Evolutionary conservation across 1,284 basidiomycete species (phyloP), one percentile per base, ranked within the genome.

Genomic region (Austropuccinia psidii): DNA sequence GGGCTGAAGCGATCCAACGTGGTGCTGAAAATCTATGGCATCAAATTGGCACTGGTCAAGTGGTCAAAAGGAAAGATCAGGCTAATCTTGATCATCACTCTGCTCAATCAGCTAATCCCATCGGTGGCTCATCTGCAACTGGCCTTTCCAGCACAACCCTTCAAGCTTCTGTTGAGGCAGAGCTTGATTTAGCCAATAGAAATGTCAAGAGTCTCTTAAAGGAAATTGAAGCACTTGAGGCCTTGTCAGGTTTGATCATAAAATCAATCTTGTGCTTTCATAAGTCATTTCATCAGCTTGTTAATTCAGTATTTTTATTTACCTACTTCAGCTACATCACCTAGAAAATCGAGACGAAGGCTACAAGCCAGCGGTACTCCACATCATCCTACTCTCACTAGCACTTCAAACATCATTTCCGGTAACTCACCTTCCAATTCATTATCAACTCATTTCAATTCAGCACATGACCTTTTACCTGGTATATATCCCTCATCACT

Each of bases 21-120:
- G 69, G 69, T 15, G 69, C 69, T 7, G 69, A 72, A 21, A 72
- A 72, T 58, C 41, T 72, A 9, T 27, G 61, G 13, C 58, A 62
- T 60, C 69, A 72, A 61, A 58, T 72, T 15, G 69, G 69, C 7
- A 58, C 69, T 9, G 69, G 69, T 15, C 69, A 72, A 54, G 69
- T 57, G 6, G 37, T 62, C 11, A 70, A 70, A 21, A 39, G 67
- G n/a, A 57, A 58, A 41, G 67, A 69, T 43, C 52, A 67, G 35
- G 62, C 45, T 19, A 27, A 45, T n/a, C 52, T 55, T 8, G 27
- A 35, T 39, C 55, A 49, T 19, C 65, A 67, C 19, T 24, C 50
- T 29, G 37, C 39, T 29, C n/a, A 19, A 62, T 13, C 41, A 3
- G 15, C 17, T 29, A 33, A 58, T 33, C 49, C 67, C 9, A 39